Evolutionary conservation across 331 rosid species (phyloP).

Genomic region (Spiraea crenata): DNA sequence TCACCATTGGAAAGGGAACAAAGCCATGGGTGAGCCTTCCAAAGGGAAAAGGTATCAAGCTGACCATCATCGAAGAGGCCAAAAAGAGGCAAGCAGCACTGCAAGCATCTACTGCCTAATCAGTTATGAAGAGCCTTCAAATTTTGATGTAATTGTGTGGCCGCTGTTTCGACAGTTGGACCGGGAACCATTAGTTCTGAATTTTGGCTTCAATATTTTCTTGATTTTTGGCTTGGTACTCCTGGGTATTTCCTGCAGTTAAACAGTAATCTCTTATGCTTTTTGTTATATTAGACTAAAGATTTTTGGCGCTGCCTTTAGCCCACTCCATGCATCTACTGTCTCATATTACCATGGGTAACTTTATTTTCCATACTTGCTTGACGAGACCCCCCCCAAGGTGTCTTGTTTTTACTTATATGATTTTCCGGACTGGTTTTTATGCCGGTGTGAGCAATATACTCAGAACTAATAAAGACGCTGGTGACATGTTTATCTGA

Average conservation of each 20-base stretch:
- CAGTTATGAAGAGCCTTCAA: not conserved
- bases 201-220: not conserved
- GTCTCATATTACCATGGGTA: too few species aligned
- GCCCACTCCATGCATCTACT: too few species aligned
- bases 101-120: conserved; percentile 33
- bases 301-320: too few species aligned
- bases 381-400: too few species aligned
- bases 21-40: conserved; percentile 47
- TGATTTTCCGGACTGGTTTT: too few species aligned
- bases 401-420: too few species aligned
- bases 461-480: too few species aligned
- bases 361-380: too few species aligned
- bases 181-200: conserved; percentile 1
- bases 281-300: too few species aligned
- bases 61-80: conserved; percentile 47
- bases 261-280: not conserved
- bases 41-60: conserved; percentile 47
- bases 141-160: not conserved
- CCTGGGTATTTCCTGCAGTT: not conserved
- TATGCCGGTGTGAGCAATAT: too few species aligned
- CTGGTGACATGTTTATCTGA: too few species aligned
- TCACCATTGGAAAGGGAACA: conserved; percentile 45
- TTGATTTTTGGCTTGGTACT: not conserved
- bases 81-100: conserved; percentile 47
- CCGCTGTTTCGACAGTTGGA: not conserved